These are phyloP conservation scores for Coemansia sp. DNA, from an alignment of 192 early-diverging fungal genomes.

Conservation along the genomic window DNA sequence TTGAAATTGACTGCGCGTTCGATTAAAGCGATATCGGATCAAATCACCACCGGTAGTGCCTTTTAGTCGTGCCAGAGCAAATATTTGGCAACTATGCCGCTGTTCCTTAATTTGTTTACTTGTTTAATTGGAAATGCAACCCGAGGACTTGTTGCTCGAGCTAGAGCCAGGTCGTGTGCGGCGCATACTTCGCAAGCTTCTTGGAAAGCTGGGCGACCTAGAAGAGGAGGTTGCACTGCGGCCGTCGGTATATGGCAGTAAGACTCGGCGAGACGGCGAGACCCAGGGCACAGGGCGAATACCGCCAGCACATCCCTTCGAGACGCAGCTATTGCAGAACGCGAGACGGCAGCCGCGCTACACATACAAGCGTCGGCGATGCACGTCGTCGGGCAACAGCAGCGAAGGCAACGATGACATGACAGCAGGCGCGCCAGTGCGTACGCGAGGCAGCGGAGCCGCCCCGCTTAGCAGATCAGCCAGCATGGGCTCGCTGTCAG, in stretches of 20 bases:
- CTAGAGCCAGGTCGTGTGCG: constrained; percentile 25
- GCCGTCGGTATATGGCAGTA: constrained; percentile 16
- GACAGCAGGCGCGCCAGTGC: not conserved
- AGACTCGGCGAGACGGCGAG: not conserved
- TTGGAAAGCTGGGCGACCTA: constrained; percentile 40
- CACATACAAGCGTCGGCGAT: constrained; percentile 41
- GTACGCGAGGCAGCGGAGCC: not conserved
- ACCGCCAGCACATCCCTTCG: constrained; percentile 43
- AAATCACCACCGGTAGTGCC: not conserved
- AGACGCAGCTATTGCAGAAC: constrained; percentile 1
- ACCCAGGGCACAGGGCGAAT: not conserved
- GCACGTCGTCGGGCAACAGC: constrained; percentile 5
- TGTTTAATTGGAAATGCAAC: constrained; percentile 13
- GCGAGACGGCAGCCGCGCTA: constrained; percentile 26
- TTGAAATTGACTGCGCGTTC: not conserved
- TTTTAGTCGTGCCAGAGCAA: not conserved
- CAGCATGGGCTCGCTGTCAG: constrained; percentile 34
- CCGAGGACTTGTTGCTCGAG: constrained; percentile 25
- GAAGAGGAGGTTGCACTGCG: constrained; percentile 28
- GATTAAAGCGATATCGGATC: not conserved
- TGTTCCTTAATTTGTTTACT: not conserved
- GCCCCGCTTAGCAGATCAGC: constrained; percentile 12
- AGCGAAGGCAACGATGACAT: constrained; percentile 7
- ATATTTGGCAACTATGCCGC: not conserved
- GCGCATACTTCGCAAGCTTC: constrained; percentile 44